Evolutionary conservation across 2,329 filamentous ascomycete genomes (phyloP).

Genomic region (Thermothelomyces thermophilus): DNA sequence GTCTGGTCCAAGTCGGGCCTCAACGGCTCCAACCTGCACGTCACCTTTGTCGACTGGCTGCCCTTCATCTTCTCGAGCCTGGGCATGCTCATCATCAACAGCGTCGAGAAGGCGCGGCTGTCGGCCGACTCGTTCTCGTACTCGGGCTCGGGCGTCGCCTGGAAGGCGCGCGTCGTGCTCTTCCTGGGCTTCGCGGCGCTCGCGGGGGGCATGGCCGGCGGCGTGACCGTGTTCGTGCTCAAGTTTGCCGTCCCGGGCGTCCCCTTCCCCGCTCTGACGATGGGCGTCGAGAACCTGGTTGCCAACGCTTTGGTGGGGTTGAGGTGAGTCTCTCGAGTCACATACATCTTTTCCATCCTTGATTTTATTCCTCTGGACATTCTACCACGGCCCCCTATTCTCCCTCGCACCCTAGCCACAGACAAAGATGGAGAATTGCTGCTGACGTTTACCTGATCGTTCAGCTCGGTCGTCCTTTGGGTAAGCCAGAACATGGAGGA

Average conservation of each 20-base stretch:
- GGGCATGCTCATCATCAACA: conserved; percentile 67
- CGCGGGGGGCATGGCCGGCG: conserved; percentile 62
- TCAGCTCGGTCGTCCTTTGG: conserved; percentile 58
- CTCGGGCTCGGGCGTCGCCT: conserved; percentile 56
- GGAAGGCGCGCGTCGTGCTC: conserved; percentile 62
- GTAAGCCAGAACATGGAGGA: conserved; percentile 68
- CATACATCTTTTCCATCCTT: conserved; percentile 1
- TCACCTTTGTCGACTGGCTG: conserved; percentile 64
- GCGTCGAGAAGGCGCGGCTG: conserved; percentile 59
- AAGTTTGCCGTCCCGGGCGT: conserved; percentile 55
- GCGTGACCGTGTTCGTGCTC: conserved; percentile 61
- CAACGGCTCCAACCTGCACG: conserved; percentile 56
- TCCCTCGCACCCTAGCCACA: too few relatives aligned
- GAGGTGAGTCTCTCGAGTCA: conserved; percentile 39
- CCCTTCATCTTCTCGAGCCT: conserved; percentile 60
- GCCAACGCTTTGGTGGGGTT: conserved; percentile 58
- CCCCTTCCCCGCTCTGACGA: conserved; percentile 53
- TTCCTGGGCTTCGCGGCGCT: conserved; percentile 61
- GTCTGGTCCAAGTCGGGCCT: conserved; percentile 57
- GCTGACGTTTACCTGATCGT: too few relatives aligned
- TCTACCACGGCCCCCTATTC: neutral
- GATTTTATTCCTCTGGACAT: neutral
- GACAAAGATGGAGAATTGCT: too few relatives aligned
- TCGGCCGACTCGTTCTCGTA: conserved; percentile 58
- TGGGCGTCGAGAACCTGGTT: conserved; percentile 61